These are phyloP conservation scores for Blattamonas nauphoetae DNA, from an alignment of 78 protist species.

Conservation along the genomic window DNA sequence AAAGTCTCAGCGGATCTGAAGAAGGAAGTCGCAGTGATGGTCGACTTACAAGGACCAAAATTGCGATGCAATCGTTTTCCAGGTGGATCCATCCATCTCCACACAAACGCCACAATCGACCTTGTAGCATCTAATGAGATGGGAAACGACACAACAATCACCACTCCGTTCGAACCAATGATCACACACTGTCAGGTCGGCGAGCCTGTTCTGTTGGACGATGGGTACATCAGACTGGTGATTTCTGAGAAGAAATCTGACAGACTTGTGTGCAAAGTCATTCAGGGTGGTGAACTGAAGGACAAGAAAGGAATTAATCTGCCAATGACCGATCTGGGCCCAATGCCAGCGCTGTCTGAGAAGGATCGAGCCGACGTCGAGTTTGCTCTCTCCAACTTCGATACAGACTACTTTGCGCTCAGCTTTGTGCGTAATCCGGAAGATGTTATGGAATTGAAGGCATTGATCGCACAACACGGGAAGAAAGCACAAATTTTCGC, in stretches of 20 bases:
- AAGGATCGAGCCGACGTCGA: slow-evolving; percentile 56
- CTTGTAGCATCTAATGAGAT: not conserved
- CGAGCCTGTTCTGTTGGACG: slow-evolving; percentile 6
- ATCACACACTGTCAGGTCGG: not conserved
- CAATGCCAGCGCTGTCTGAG: slow-evolving; percentile 55
- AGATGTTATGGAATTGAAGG: slow-evolving; percentile 35
- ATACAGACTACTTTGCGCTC: slow-evolving; percentile 63
- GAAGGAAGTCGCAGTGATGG: not conserved
- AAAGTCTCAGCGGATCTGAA: not conserved
- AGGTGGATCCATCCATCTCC: not conserved
- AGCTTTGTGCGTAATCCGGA: slow-evolving; percentile 51
- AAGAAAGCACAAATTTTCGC: slow-evolving; percentile 52
- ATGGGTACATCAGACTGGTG: slow-evolving; percentile 15
- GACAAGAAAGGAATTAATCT: slow-evolving; percentile 58
- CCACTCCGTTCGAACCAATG: not conserved
- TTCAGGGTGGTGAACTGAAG: slow-evolving; percentile 51
- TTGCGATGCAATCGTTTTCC: not conserved
- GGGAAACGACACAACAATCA: not conserved
- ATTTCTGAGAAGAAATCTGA: slow-evolving; percentile 8
- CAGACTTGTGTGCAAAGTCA: slow-evolving; percentile 11
- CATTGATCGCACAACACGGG: slow-evolving; percentile 26
- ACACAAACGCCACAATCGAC: not conserved
- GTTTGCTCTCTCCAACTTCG: slow-evolving; percentile 30
- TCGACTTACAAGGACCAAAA: slow-evolving; percentile 35
- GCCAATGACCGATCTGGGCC: slow-evolving; percentile 41